These are phyloP conservation scores for Pseudogymnoascus sp. DNA, from an alignment of 2,329 filamentous ascomycete genomes.

Conservation along the genomic window DNA sequence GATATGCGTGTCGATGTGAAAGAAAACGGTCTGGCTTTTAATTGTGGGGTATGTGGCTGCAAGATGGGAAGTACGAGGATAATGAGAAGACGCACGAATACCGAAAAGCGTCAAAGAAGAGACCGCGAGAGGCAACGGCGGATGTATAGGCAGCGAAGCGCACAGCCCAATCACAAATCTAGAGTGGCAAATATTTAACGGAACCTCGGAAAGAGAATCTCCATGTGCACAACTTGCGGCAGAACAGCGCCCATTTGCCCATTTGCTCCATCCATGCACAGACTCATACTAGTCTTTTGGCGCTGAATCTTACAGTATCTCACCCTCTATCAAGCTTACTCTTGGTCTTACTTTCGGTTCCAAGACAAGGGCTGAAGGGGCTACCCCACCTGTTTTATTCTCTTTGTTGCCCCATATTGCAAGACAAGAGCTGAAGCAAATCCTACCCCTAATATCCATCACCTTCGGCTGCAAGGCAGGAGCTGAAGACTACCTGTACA, in stretches of 20 bases:
- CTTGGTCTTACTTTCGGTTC: background rate
- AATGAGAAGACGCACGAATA: background rate
- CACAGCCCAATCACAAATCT: background rate
- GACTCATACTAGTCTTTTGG: background rate
- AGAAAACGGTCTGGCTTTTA: background rate
- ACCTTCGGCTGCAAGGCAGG: background rate
- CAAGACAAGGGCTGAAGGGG: background rate
- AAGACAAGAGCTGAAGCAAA: background rate
- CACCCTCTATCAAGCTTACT: background rate
- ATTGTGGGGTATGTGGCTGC: conserved; percentile 2
- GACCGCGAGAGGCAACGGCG: background rate
- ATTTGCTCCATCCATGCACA: background rate
- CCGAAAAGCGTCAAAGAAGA: background rate
- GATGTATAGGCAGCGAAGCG: background rate
- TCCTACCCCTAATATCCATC: background rate
- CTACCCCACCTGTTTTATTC: background rate
- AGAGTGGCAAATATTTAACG: background rate
- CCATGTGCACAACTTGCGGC: background rate
- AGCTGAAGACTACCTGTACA: background rate
- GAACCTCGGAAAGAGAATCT: background rate
- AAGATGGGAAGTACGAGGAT: background rate
- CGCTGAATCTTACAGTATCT: background rate
- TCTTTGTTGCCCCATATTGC: background rate
- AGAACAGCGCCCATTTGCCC: background rate
- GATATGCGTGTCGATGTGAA: background rate